Base-by-base conservation (phyloP, 108 stramenopile genomes). In the Skeletonema tropicum region DNA sequence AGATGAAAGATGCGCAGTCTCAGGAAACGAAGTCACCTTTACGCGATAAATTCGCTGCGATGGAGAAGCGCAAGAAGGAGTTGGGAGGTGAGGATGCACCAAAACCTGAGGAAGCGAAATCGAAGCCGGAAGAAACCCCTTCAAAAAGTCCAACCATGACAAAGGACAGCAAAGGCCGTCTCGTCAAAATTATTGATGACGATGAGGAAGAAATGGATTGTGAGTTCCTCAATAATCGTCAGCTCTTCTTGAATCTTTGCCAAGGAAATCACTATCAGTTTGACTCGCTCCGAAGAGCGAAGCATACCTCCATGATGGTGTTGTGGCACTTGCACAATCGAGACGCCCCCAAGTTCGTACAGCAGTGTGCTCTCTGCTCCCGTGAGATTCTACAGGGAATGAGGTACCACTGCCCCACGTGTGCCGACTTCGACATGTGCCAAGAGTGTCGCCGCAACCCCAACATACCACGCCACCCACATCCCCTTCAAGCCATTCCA, bases 271-370 rank as follows among this genome's bases (percentile, higher is more conserved):
- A 99, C 84, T 99, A 98, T 79, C 99, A 99, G 82, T 99, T 97
- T 74, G 98, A 99, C 75, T 84, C 91, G 70, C 90, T 99, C 57
- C 88, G 99, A 26, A 77, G 98, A 64, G 98, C 97, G 14, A 99
- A 99, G 89, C 98, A 99, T 74, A 94, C 97, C 38, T 95, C 94
- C 1, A 98, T 98, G 98, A 98, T 99, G 99, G 96, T 98, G 6
- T 73, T 99, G 66, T 98, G 98, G 92, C 99, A 99, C 84, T 70
- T 98, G 62, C 97, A 97, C 83, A 97, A 98, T 75, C 85, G 96
- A 17, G 96, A 97, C 79, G 97, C 94, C 49, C 97, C 98, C 11
- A 94, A 96, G 73, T 98, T 98, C 86, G 94, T 98, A 10, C 92
- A 93, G 74, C 90, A 91, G 57, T 98, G 96, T 70, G 88, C 92